phyloP scores from a whole-genome alignment of 1,139 yeast species.

The Protomyces inouyei region DNA sequence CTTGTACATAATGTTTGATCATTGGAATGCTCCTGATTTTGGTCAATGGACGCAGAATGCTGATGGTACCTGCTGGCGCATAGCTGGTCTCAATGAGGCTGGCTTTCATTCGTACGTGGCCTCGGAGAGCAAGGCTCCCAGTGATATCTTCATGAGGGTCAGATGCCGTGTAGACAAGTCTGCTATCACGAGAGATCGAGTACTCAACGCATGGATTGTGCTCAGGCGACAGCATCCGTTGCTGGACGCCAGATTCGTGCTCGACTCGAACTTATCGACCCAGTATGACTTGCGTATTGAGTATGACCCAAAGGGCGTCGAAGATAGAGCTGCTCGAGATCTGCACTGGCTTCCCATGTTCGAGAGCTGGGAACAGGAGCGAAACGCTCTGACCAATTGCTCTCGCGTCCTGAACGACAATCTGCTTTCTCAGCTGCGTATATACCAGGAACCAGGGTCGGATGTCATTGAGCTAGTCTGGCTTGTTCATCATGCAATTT shows the following conservation, averaged over 20 bases:
- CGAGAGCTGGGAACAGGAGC: slow-evolving; percentile 1
- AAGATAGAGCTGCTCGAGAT: not conserved
- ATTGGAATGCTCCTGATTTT: slow-evolving; percentile 1
- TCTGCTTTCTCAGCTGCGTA: slow-evolving; percentile 1
- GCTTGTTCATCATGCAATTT: slow-evolving; percentile 6
- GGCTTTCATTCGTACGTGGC: slow-evolving; percentile 14
- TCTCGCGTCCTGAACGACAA: slow-evolving; percentile 6
- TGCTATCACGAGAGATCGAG: not conserved
- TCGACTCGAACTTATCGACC: not conserved
- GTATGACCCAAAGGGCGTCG: not conserved
- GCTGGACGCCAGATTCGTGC: not conserved
- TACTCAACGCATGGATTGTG: not conserved
- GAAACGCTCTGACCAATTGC: slow-evolving; percentile 12
- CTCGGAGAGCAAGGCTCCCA: slow-evolving; percentile 11
- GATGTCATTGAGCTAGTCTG: slow-evolving; percentile 1
- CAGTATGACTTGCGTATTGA: not conserved
- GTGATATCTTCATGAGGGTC: slow-evolving; percentile 7
- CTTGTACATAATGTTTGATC: slow-evolving; percentile 1
- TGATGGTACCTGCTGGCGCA: not conserved
- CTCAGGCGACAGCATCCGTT: slow-evolving; percentile 4
- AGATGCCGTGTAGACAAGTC: not conserved
- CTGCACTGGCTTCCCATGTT: not conserved
- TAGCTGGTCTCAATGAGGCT: slow-evolving; percentile 16
- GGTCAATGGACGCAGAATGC: slow-evolving; percentile 1
- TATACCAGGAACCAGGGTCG: not conserved